Base-by-base conservation (phyloP, 805 yeast species). In the Myxozyma sirexii region DNA sequence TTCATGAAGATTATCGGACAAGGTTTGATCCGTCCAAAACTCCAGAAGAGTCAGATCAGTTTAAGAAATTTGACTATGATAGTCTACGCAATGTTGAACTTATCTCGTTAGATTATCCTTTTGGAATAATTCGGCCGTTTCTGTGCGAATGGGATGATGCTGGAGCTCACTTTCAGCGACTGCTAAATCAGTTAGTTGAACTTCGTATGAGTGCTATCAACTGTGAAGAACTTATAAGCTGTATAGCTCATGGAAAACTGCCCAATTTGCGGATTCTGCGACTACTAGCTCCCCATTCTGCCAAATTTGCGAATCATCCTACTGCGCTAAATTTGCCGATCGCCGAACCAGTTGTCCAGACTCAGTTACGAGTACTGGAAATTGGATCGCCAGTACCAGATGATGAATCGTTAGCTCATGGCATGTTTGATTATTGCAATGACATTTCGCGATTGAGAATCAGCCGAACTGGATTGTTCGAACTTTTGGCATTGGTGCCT, bases 341-440 rank as follows among this genome's bases (percentile, higher is more conserved):
- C 12, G 2, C 33, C 1, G 41, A 21, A 19, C 19, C 31, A 15
- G 43, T 2, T 2, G 15, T 3, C 4, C 33, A 48, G 41, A 23
- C 15, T 1, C 53, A 48, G 21, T 27, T 48, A 19, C 29, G 53
- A 19, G 35, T 48, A 1, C 26, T 48, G 2, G 53, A 48, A 17
- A 35, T 48, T 15, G 53, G 53, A 13, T 43, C 44, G 4, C 43
- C 44, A 13, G 15, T 48, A 37, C 53, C 53, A 2, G 53, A 48
- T 1, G 35, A 35, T 26, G 53, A 48, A 2, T 23, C 21, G 12
- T 6, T n/a, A 15, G 33, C 43, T 5, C 53, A 19, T 3, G 53
- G 35, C 13, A 21, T 48, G 43, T 48, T 48, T 48, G 53, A 35
- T 2, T 48, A 15, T 37, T 21, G 37, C 21, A 24, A 19, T 15